A percentile compares a stretch with the other conserved stretches of the same genome.
phyloP scores from a whole-genome alignment of 129 eudicot genomes.

The Flaveria bidentis region DNA sequence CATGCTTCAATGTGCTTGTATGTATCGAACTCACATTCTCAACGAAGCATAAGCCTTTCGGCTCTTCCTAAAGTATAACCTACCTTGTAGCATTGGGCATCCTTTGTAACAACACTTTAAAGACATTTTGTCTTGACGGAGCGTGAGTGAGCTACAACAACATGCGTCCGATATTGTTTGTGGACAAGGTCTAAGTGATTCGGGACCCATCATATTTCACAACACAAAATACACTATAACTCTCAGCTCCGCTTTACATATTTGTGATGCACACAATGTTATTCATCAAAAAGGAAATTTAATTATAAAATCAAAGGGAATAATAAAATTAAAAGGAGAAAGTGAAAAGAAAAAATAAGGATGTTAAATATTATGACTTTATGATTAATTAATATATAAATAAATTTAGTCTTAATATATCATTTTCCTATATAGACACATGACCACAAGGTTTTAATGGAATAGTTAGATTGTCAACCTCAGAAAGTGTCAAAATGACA shows the following conservation, averaged over 20 bases:
- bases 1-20: no score
- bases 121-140: background rate
- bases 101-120: background rate
- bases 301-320: no score
- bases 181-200: background rate
- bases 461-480: conserved; percentile 16
- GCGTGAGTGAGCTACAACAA: background rate
- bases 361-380: no score
- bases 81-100: background rate
- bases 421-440: background rate
- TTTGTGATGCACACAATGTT: no score
- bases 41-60: background rate
- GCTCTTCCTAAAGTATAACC: background rate
- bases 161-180: background rate
- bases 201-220: no score
- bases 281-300: no score
- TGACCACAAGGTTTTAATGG: background rate
- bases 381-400: no score
- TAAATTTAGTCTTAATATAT: background rate
- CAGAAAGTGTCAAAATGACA: conserved; percentile 15
- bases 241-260: no score
- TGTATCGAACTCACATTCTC: no score
- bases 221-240: background rate
- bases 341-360: no score
- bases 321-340: no score